These are phyloP conservation scores for Pistacia atlantica DNA, from an alignment of 345 rosid genomes.

Conservation along the genomic window DNA sequence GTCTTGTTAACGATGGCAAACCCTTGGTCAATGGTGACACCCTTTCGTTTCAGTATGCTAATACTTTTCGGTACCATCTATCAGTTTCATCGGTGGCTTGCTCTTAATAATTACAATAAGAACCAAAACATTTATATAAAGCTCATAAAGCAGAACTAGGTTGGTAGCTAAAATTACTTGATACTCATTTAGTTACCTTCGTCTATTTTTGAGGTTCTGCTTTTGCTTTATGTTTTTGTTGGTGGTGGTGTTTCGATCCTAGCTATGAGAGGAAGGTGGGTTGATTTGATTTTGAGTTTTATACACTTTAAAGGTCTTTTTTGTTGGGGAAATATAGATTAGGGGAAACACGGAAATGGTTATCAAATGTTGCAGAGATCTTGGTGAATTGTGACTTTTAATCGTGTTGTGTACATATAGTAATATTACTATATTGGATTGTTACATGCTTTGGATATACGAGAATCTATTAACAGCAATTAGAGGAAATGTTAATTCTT, in stretches of 20 bases:
- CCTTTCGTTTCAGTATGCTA: slow-evolving; percentile 74
- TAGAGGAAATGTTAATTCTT: too few species aligned
- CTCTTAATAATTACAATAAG: slow-evolving; percentile 23
- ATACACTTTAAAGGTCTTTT: slow-evolving; percentile 8
- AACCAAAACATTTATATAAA: neutral
- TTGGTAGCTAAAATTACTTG: neutral
- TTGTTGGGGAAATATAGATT: neutral
- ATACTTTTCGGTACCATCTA: slow-evolving; percentile 71
- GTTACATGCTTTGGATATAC: neutral
- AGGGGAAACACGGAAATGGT: neutral
- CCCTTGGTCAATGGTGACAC: slow-evolving; percentile 62
- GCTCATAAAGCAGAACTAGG: slow-evolving; percentile 10
- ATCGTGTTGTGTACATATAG: neutral
- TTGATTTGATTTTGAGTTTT: slow-evolving; percentile 2
- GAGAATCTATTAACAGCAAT: too few species aligned
- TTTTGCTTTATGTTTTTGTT: slow-evolving; percentile 8
- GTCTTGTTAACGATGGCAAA: slow-evolving; percentile 83
- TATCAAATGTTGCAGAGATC: neutral
- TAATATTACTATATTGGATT: neutral
- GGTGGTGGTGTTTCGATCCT: neutral
- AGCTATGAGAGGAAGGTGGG: neutral
- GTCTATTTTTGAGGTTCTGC: slow-evolving; percentile 14
- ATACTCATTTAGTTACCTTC: neutral
- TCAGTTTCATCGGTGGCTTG: slow-evolving; percentile 68
- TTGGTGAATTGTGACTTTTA: neutral